Evolutionary conservation across 1,284 basidiomycete species (phyloP), one percentile per base, ranked within the genome.

Genomic region (Ceratobasidium sp.): DNA sequence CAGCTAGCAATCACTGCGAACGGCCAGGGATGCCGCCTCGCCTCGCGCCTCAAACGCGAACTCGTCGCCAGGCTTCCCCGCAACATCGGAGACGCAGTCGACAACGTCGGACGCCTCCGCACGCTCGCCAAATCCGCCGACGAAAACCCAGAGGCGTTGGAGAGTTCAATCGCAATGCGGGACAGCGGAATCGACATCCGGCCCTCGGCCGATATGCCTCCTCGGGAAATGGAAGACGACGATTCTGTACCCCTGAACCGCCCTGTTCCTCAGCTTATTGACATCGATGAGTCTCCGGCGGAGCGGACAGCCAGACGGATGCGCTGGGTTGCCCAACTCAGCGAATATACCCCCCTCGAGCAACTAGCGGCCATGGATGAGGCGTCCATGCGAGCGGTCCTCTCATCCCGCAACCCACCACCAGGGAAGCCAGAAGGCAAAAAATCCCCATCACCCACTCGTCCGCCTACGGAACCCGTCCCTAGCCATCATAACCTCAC

Each of bases 1-100:
- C 96, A 98, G 80, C 84, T 99, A 14, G 94, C 93, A 0, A 89
- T 99, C 0, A 95, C 95, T 0, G 97, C 97, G 1, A 98, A 98
- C 79, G 95, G 96, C 0, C 89, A 93, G 75, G 97, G 97, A 0
- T 99, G 97, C 80, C 86, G 97, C 15, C 85, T 99, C 2, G 93
- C 93, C 0, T 89, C 91, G 1, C 87, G 97, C 11, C 0, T 99
- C 48, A 89, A 90, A 54, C 85, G 97, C 31, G 95, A 98, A 51
- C 90, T 98, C 62, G 90, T 97, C 1, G 85, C 91, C 0, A 87
- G 87, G 44, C 84, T 99, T 1, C 91, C 95, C 0, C 87, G 86
- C 72, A 90, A 93, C 19, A 87, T 94, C 0, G 97, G 96, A 0
- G 84, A 84, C 1, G 95, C 97, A 0, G 94, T 96, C 0, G 86